Base-by-base conservation (phyloP, 192 early-diverging fungal species). In the Coemansia sp. region DNA sequence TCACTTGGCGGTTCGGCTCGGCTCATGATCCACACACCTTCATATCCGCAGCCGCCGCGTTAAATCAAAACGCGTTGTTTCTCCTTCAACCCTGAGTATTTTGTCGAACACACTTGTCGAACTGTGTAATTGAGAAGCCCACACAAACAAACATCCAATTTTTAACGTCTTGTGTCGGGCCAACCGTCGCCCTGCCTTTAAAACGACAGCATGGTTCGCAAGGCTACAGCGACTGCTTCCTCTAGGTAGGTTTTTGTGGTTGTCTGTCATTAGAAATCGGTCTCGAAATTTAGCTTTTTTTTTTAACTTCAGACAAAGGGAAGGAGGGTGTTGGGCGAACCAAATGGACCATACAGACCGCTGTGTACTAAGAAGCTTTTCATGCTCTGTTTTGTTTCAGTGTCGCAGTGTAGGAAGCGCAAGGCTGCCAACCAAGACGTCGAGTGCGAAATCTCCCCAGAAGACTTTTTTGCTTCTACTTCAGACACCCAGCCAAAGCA, bases 381-480 rank as follows among this genome's bases (percentile, higher is more conserved):
- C 39, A 17, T 46, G 17, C 39, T 46, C 0, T 19, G 57, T 32
- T 30, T 7, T 31, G 57, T 32, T 32, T 54, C 54, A 24, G 2
- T n/a, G 54, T 14, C 39, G 2, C 3, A 0, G 0, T 51, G 60
- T 66, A 73, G 71, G 30, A 73, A 74, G 61, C 63, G 64, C 61
- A 70, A 57, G 59, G 51, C 61, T 25, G 55, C 51, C 8, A 69
- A 61, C 46, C 9, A 24, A 11, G 39, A 32, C 23, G 59, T 57
- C 30, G 75, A 71, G 25, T 22, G 19, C n/a, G 65, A 68, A 29
- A 63, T 80, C 29, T 63, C 74, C 33, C 78, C 78, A 3, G 54
- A 74, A 11, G 66, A 64, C 2, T 80, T 72, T 23, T 80, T 80
- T 33, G 68, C 64, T 19, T n/a, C 53, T 14, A 22, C 56, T 30